Evolutionary conservation across 2,329 filamentous ascomycete species (phyloP), one percentile per base, ranked within the genome.

Genomic region (Lithohypha guttulata): DNA sequence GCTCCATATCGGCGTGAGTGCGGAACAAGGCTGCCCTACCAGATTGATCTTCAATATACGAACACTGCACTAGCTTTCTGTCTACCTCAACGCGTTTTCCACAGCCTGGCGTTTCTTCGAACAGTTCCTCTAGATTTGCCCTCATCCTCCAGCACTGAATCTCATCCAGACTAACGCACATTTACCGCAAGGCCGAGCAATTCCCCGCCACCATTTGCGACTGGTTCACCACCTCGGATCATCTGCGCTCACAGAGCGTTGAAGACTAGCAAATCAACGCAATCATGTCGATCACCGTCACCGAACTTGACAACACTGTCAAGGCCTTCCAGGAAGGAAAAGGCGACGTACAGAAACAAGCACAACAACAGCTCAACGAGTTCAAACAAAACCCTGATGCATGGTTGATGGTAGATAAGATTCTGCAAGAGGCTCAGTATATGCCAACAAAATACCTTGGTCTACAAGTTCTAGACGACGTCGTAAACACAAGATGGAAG

Each of bases 371-470:
- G 84, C 50, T 52, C 40, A 50, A 49, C 28, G 50, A 52, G 33
- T 98, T 98, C 74, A 96, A 96, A 65, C 91, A 96, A 69, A 93
- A 96, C 57, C 87, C 89, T 42, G 91, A 98, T 68, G 81, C 91
- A 44, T 98, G 91, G 91, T 75, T 96, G 51, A 77, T 95, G 60
- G 91, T 96, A 55, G 91, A 95, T 61, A 87, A 94, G 67, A 94
- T 98, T 56, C 75, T 98, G 47, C 81, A 89, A 63, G 83, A 93
- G 62, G 84, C 91, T 49, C 81, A 81, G 60, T 93, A 95, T 60
- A 79, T 85, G 39, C 86, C 96, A 65, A 98, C 91, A 46, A 98
- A 98, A 70, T 98, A 93, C 62, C 72, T 98, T 55, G 91, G 87
- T 39, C 71, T 98, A 51, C 91, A 98, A 66, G 87, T 98, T 51